Conservation (phyloP, 345 rosid species). For the Syzygium oleosum region DNA sequence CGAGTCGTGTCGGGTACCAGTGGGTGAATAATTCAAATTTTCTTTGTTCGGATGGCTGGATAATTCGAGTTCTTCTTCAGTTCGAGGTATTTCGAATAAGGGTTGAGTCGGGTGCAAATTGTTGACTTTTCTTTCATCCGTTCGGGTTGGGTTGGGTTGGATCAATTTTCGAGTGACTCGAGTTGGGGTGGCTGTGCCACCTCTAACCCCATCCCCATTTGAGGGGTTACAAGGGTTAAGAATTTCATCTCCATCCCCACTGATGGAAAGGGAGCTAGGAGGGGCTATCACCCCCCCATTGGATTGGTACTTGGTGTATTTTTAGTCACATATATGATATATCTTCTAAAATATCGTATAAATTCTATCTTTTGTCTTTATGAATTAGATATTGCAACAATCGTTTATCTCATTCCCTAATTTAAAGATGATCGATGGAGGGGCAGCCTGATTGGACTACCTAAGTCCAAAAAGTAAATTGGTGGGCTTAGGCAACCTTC, state of each 20-base stretch:
- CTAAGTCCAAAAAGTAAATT: not conserved
- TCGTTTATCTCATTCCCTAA: not conserved
- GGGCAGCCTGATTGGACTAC: not conserved
- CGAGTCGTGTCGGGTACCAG: not conserved
- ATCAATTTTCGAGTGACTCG: not conserved
- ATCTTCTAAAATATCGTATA: not conserved
- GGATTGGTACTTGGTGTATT: not conserved
- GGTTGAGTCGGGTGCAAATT: not conserved
- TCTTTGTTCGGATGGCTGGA: not conserved
- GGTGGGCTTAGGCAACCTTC: not conserved
- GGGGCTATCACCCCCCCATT: not conserved
- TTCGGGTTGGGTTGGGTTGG: not conserved
- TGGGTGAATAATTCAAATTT: not conserved
- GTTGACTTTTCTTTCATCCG: not conserved
- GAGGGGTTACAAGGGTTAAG: not conserved
- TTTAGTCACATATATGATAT: not conserved
- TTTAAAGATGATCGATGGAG: not conserved
- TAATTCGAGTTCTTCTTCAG: not conserved
- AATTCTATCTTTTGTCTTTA: not conserved
- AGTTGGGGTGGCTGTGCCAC: not conserved
- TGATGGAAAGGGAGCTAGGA: not conserved
- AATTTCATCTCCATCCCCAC: not conserved
- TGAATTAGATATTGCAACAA: not conserved
- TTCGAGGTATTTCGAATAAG: not conserved
- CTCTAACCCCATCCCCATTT: not conserved